These are phyloP conservation scores for Geum urbanum DNA, from an alignment of 306 rosid species.

Conservation along the genomic window DNA sequence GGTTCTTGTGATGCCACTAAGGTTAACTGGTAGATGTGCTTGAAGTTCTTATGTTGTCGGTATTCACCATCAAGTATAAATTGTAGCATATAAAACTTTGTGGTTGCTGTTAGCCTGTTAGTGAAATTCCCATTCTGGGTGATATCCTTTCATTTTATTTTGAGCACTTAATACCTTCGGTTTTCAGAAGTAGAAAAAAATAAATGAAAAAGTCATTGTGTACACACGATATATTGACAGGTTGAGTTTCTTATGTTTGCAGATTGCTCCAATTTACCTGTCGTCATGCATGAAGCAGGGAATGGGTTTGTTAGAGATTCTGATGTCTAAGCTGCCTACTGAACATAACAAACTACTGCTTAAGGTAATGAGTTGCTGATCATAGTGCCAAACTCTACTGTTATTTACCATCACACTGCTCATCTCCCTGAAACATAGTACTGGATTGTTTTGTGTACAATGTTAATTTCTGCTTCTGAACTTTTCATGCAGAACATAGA, in stretches of 20 bases:
- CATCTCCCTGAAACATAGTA: constrained; percentile 9
- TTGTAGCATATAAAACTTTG: background rate
- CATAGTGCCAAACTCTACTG: constrained; percentile 12
- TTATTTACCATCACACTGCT: constrained; percentile 13
- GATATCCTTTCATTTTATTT: background rate
- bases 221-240: constrained; percentile 4
- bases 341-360: constrained; percentile 62
- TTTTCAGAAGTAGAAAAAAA: background rate
- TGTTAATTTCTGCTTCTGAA: constrained; percentile 3
- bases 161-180: background rate
- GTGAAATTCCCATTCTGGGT: background rate
- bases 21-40: background rate
- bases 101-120: background rate
- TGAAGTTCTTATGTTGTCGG: background rate
- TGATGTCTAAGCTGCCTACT: constrained; percentile 68
- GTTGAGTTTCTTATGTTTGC: constrained; percentile 33
- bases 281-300: constrained; percentile 95
- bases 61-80: background rate
- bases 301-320: constrained; percentile 73
- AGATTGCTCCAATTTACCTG: constrained; percentile 97
- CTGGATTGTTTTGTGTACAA: constrained; percentile 15
- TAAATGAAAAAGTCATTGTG: background rate
- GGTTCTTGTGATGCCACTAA: background rate
- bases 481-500: constrained; percentile 64
- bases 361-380: constrained; percentile 47